Base-by-base conservation (phyloP, 495 filamentous ascomycete genomes). In the Cercophora newfieldiana region DNA sequence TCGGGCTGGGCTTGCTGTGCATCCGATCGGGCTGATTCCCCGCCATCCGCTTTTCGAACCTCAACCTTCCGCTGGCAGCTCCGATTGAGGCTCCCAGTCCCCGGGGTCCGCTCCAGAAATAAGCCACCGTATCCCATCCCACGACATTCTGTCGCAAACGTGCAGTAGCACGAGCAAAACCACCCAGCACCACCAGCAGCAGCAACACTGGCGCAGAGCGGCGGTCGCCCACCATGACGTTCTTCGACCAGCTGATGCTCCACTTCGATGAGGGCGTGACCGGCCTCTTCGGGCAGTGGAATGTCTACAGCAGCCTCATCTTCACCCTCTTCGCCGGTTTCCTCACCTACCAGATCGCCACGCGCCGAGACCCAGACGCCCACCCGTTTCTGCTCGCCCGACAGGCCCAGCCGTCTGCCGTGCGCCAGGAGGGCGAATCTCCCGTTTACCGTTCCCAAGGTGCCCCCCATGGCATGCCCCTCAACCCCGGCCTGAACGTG, bases 321-420 rank as follows among this genome's bases (percentile, higher is more conserved):
- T 74, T 84, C 55, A 83, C 83, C 33, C 80, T 89, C 68, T 77
- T 93, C 25, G 79, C 86, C 66, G 72, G 77, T 24, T 66, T 84
- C 30, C 29, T 82, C 28, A 75, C 80, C 10, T 90, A 91, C 71
- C 87, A 80, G 62, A 71, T 83, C 58, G 69, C 76, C 50, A 79
- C 75, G 48, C 74, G 74, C 21, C 75, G 77, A 31, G 93, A 97
- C 37, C 91, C 96, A 1, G 95, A 98, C 78, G 89, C 90, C 10
- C 94, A 98, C 75, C 96, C 95, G 7, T 87, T 96, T 70, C 85
- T 97, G 24, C 88, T 99, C 47, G 88, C 90, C 58, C 88, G 95
- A 37, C 95, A 98, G 78, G 86, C 91, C 28, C 84, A 88, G 57
- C 80, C 88, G 47, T 89, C 90, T 12, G 86, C 89, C 7, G 89